phyloP scores from a whole-genome alignment of 164 flowering plant species.

The Santalum album region DNA sequence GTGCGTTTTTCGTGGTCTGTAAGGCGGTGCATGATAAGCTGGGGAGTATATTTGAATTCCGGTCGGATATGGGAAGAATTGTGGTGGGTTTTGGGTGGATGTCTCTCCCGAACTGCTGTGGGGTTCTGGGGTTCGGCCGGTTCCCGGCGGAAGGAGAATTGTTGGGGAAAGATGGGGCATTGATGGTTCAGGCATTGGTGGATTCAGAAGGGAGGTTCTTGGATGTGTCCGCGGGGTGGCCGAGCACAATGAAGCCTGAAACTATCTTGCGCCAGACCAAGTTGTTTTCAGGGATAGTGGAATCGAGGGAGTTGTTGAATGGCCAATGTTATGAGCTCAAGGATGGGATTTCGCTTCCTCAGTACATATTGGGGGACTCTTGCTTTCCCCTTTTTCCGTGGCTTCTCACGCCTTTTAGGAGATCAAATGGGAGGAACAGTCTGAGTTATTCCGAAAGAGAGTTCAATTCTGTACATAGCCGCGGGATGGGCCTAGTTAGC shows the following conservation, averaged over 20 bases:
- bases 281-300: constrained; percentile 44
- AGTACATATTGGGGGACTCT: constrained; percentile 62
- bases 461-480: constrained; percentile 46
- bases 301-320: constrained; percentile 39
- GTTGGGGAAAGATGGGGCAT: constrained; percentile 34
- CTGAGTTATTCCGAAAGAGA: constrained; percentile 22
- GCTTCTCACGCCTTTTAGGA: constrained; percentile 56
- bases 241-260: constrained; percentile 32
- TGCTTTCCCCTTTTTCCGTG: constrained; percentile 65
- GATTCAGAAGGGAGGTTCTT: constrained; percentile 75
- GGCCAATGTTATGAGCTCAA: constrained; percentile 30
- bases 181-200: constrained; percentile 67
- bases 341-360: constrained; percentile 38
- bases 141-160: constrained; percentile 32
- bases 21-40: constrained; percentile 44
- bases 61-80: constrained; percentile 25
- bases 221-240: constrained; percentile 91
- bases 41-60: constrained; percentile 36
- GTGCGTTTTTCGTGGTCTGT: constrained; percentile 48
- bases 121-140: constrained; percentile 45
- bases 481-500: constrained; percentile 36
- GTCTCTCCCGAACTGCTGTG: constrained; percentile 69
- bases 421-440: constrained; percentile 13
- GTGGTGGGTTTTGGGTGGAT: constrained; percentile 43
- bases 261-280: constrained; percentile 35